These are phyloP conservation scores for Hypoxylon sp. DNA, from an alignment of 2,329 filamentous ascomycete genomes.

Conservation along the genomic window DNA sequence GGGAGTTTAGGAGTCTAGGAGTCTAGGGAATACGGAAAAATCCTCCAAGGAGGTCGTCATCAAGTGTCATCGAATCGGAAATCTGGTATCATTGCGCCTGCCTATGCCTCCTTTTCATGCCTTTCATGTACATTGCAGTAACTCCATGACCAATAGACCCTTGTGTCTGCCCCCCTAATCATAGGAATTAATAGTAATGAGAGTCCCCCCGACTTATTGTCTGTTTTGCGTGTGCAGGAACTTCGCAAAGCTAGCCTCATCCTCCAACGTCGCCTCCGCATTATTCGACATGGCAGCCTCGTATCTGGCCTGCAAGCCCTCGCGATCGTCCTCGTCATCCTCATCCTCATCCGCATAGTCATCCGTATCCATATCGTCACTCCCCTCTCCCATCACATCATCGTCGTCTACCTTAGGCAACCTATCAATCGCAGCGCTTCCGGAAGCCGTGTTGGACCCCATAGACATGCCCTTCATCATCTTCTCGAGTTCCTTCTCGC, in stretches of 20 bases:
- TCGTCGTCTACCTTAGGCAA: slow-evolving; percentile 67
- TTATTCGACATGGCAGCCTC: slow-evolving; percentile 79
- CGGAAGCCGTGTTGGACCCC: slow-evolving; percentile 35
- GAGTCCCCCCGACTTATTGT: slow-evolving; percentile 12
- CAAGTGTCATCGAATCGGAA: slow-evolving; percentile 41
- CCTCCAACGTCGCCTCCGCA: slow-evolving; percentile 64
- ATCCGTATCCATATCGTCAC: slow-evolving; percentile 72
- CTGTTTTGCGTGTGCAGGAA: slow-evolving; percentile 66
- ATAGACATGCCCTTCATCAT: slow-evolving; percentile 93
- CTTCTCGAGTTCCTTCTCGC: slow-evolving; percentile 88
- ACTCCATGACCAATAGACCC: slow-evolving; percentile 22
- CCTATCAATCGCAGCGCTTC: slow-evolving; percentile 53
- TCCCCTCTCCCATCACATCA: slow-evolving; percentile 62
- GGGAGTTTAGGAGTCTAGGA: slow-evolving; percentile 47
- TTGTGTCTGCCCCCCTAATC: slow-evolving; percentile 1
- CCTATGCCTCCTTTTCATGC: slow-evolving; percentile 21
- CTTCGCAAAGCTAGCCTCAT: slow-evolving; percentile 75
- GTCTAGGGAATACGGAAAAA: slow-evolving; percentile 4
- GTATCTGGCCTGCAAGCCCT: slow-evolving; percentile 82
- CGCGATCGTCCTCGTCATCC: slow-evolving; percentile 72
- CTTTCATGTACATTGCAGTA: slow-evolving; percentile 6
- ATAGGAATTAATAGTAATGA: neutral
- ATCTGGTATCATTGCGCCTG: slow-evolving; percentile 47
- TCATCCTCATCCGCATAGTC: slow-evolving; percentile 66
- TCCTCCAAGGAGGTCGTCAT: neutral